A percentile compares a stretch with the other conserved stretches of the same genome.
Conservation (phyloP, 352 stramenopile species). For the Pythium diclinum region DNA sequence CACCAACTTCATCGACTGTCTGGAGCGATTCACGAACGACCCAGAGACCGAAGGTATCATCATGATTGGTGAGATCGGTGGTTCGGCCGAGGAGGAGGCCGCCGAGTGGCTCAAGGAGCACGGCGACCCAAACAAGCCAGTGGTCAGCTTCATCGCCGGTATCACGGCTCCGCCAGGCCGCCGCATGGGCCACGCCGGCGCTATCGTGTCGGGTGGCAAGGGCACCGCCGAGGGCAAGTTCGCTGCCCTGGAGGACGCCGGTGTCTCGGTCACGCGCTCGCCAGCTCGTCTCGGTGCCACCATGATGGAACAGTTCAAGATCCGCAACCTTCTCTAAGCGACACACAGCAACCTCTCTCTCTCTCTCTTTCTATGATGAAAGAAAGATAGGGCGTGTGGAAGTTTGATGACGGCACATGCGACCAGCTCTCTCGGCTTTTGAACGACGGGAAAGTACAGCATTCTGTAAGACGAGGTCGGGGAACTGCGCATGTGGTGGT, state of each 20-base stretch:
- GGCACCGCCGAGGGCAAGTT: slow-evolving; percentile 98
- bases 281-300: slow-evolving; percentile 95
- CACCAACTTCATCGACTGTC: slow-evolving; percentile 99
- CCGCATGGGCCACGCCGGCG: slow-evolving; percentile 98
- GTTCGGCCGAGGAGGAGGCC: slow-evolving; percentile 97
- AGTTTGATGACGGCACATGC: background rate
- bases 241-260: slow-evolving; percentile 92
- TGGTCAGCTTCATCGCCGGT: slow-evolving; percentile 99
- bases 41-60: slow-evolving; percentile 99
- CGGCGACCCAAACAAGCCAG: slow-evolving; percentile 98
- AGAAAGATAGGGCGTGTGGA: background rate
- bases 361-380: background rate
- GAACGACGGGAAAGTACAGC: background rate
- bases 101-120: slow-evolving; percentile 97
- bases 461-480: background rate
- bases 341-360: background rate
- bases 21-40: slow-evolving; percentile 99
- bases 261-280: slow-evolving; percentile 95
- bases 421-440: background rate
- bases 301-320: slow-evolving; percentile 96
- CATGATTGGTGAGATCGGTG: slow-evolving; percentile 99
- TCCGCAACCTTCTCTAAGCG: slow-evolving; percentile 37
- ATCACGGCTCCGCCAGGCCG: slow-evolving; percentile 97
- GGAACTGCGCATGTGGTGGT: slow-evolving; percentile 1
- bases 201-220: slow-evolving; percentile 98